Evolutionary conservation across 176 grass and related monocot species (phyloP).

Genomic region (Thinopyrum elongatum): DNA sequence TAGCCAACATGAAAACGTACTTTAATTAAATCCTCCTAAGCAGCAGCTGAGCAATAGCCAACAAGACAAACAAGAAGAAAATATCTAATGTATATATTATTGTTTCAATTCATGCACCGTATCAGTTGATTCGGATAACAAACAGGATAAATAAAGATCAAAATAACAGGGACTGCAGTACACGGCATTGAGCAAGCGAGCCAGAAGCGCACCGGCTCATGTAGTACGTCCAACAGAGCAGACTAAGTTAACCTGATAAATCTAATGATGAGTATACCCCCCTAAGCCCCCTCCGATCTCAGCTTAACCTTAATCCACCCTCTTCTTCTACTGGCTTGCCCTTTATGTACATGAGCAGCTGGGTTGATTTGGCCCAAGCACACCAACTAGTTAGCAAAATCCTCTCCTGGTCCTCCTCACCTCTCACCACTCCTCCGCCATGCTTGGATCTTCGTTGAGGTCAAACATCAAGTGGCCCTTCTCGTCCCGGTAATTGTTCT

Average conservation of each 20-base stretch:
- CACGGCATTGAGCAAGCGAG: not conserved
- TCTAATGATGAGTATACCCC: not conserved
- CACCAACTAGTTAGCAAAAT: not conserved
- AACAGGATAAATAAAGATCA: not conserved
- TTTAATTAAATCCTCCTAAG: too few species aligned
- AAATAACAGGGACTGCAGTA: not conserved
- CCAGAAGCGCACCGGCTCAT: too few species aligned
- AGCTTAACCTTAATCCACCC: not conserved
- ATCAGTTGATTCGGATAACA: slow-evolving; percentile 10
- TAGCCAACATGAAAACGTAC: not conserved
- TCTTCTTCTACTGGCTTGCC: not conserved
- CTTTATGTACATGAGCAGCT: slow-evolving; percentile 29
- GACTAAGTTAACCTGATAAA: slow-evolving; percentile 28
- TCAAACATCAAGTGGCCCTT: slow-evolving; percentile 13
- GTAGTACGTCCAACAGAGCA: not conserved
- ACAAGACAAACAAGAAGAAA: not conserved
- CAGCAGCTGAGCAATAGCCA: too few species aligned
- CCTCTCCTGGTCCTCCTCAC: not conserved
- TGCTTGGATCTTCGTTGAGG: slow-evolving; percentile 24
- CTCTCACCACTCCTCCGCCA: not conserved
- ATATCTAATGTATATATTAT: not conserved
- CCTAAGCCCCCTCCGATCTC: not conserved
- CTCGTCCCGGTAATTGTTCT: not conserved
- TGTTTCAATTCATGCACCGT: slow-evolving; percentile 18
- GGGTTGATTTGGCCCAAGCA: not conserved